Percentiles rank a stretch among this genome's conserved stretches.
Evolutionary conservation across 2,329 filamentous ascomycete species (phyloP).

Genomic region (Aspergillus chevalieri): DNA sequence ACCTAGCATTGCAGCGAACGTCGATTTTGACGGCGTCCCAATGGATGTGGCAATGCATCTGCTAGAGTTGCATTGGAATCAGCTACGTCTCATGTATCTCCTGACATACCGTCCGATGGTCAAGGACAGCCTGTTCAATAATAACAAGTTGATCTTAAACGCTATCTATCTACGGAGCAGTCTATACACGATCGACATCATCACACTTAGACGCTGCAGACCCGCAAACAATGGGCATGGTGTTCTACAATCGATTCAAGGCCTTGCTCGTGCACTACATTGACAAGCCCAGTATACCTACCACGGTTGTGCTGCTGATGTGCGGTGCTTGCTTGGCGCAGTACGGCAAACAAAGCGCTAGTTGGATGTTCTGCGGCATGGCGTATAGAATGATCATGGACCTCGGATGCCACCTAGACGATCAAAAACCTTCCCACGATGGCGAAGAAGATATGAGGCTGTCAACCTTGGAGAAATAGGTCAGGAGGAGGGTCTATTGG

Average conservation of each 20-base stretch:
- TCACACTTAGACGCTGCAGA: constrained; percentile 26
- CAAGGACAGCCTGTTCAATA: constrained; percentile 7
- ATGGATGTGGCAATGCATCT: too few species aligned
- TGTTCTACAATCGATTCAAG: constrained; percentile 32
- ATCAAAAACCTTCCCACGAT: background rate
- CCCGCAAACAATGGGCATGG: constrained; percentile 24
- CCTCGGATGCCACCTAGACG: constrained; percentile 30
- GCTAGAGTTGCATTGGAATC: too few species aligned
- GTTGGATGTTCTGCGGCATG: constrained; percentile 32
- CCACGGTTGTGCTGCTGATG: constrained; percentile 26
- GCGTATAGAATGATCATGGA: constrained; percentile 38
- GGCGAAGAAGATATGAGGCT: background rate
- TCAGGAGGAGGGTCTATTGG: constrained; percentile 17
- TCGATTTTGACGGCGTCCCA: too few species aligned
- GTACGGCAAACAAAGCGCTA: constrained; percentile 30
- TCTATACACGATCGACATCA: constrained; percentile 31
- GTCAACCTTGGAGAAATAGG: constrained; percentile 8
- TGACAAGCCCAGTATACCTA: constrained; percentile 31
- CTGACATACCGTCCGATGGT: too few species aligned
- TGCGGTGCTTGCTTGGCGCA: constrained; percentile 28
- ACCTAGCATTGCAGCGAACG: too few species aligned
- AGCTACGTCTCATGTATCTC: too few species aligned
- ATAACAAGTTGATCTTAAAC: constrained; percentile 37
- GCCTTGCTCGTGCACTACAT: constrained; percentile 27
- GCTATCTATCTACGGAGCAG: constrained; percentile 35